Evolutionary conservation across 2,329 filamentous ascomycete genomes (phyloP).

Genomic region (Arthrocladium fulminans): DNA sequence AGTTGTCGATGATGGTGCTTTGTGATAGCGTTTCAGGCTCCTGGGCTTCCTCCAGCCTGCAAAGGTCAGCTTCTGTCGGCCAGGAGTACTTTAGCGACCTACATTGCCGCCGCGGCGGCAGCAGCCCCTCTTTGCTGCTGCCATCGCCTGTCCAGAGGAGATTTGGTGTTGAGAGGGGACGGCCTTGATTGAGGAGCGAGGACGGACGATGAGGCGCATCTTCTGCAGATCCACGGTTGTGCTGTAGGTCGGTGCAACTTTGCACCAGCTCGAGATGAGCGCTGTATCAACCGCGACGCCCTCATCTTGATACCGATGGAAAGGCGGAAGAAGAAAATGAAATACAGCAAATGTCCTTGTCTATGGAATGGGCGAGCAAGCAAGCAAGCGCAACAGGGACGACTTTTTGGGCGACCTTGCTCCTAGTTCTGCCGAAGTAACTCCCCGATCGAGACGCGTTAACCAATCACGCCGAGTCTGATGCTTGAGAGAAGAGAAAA

Average conservation of each 20-base stretch:
- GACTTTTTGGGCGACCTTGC: background rate
- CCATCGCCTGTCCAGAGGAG: conserved; percentile 32
- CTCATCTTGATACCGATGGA: conserved; percentile 17
- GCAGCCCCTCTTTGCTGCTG: conserved; percentile 35
- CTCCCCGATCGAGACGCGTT: background rate
- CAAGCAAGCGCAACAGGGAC: background rate
- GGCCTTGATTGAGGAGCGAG: conserved; percentile 13
- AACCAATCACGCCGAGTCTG: no score
- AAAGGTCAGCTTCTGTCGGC: conserved; percentile 3
- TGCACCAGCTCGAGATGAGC: conserved; percentile 27
- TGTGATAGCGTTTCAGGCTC: conserved; percentile 51
- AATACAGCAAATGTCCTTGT: conserved; percentile 2
- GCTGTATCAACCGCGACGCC: conserved; percentile 18
- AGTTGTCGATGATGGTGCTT: conserved; percentile 65
- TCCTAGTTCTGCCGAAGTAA: background rate
- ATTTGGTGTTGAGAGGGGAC: conserved; percentile 16
- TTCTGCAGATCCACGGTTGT: conserved; percentile 29
- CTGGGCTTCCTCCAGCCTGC: conserved; percentile 48
- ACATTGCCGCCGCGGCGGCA: conserved; percentile 38
- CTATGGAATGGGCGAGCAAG: conserved; percentile 1
- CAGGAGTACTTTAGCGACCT: conserved; percentile 18
- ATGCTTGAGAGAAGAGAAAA: no score
- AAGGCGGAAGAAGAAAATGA: conserved; percentile 4
- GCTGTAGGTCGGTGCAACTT: conserved; percentile 28
- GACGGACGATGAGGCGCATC: conserved; percentile 33